phyloP scores from a whole-genome alignment of 2,329 filamentous ascomycete species.

The Ceratocystis harringtonii region DNA sequence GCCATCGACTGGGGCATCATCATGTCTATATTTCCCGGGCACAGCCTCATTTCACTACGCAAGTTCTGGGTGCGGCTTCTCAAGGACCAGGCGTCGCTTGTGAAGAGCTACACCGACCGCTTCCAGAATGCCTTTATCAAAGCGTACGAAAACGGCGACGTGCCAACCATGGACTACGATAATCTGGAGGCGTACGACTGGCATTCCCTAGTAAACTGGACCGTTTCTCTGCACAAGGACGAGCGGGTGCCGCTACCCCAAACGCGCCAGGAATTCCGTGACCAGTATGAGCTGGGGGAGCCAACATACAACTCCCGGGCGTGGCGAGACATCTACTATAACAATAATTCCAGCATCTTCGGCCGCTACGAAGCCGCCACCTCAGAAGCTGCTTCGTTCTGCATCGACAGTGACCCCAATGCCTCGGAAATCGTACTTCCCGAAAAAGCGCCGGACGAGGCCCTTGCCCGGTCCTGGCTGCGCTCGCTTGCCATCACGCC shows the following conservation, averaged over 20 bases:
- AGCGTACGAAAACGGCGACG: conserved; percentile 47
- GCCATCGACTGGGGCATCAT: conserved; percentile 47
- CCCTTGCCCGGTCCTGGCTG: conserved; percentile 43
- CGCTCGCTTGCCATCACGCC: conserved; percentile 43
- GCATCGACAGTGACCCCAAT: conserved; percentile 6
- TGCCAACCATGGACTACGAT: conserved; percentile 49
- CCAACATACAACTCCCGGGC: conserved; percentile 23
- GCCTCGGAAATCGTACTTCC: not conserved
- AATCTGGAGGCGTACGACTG: conserved; percentile 53
- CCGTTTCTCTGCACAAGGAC: conserved; percentile 32
- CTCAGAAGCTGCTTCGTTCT: conserved; percentile 32
- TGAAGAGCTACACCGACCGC: conserved; percentile 31
- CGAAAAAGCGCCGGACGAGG: conserved; percentile 22
- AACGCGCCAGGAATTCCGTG: conserved; percentile 7
- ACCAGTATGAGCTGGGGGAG: conserved; percentile 19
- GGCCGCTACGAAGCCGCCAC: conserved; percentile 41
- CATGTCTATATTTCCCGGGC: conserved; percentile 39
- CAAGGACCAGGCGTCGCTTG: conserved; percentile 16
- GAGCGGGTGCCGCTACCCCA: conserved; percentile 12
- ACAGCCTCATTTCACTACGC: conserved; percentile 36
- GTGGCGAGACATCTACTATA: conserved; percentile 45
- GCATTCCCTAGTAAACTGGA: conserved; percentile 51
- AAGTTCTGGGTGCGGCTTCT: conserved; percentile 43
- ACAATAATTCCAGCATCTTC: conserved; percentile 38
- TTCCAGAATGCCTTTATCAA: conserved; percentile 52